These are phyloP conservation scores for Brassica nigra DNA, from an alignment of 345 rosid species.

Conservation along the genomic window DNA sequence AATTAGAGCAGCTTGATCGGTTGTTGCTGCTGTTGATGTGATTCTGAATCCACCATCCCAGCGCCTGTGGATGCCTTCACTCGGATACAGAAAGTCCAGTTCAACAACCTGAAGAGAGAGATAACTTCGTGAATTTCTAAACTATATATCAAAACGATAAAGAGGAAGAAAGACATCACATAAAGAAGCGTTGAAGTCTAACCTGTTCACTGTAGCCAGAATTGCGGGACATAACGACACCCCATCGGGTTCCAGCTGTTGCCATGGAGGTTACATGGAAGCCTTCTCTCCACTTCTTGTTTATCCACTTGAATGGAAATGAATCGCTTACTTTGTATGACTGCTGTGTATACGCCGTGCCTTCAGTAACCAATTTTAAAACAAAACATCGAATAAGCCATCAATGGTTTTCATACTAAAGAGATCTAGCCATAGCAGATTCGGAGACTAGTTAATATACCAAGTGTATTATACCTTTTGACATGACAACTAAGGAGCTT, in stretches of 20 bases:
- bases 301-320: conserved; percentile 97
- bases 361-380: conserved; percentile 45
- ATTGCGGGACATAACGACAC: conserved; percentile 97
- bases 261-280: conserved; percentile 98
- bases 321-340: conserved; percentile 96
- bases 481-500: conserved; percentile 95
- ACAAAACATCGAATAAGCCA: neutral
- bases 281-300: conserved; percentile 99
- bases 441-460: no score
- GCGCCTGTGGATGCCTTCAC: conserved; percentile 97
- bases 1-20: conserved; percentile 90
- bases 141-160: neutral
- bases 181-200: conserved; percentile 11
- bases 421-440: neutral
- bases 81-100: conserved; percentile 96
- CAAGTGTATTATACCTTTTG: conserved; percentile 63
- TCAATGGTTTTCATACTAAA: neutral
- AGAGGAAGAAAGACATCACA: neutral
- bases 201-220: conserved; percentile 96
- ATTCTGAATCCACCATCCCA: conserved; percentile 96
- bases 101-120: conserved; percentile 72
- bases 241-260: conserved; percentile 96
- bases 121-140: neutral
- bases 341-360: conserved; percentile 88
- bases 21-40: conserved; percentile 91